A percentile compares a stretch with the other conserved stretches of the same genome.
Conservation (phyloP, 2,329 filamentous ascomycete species). For the Calonectria naviculata region DNA sequence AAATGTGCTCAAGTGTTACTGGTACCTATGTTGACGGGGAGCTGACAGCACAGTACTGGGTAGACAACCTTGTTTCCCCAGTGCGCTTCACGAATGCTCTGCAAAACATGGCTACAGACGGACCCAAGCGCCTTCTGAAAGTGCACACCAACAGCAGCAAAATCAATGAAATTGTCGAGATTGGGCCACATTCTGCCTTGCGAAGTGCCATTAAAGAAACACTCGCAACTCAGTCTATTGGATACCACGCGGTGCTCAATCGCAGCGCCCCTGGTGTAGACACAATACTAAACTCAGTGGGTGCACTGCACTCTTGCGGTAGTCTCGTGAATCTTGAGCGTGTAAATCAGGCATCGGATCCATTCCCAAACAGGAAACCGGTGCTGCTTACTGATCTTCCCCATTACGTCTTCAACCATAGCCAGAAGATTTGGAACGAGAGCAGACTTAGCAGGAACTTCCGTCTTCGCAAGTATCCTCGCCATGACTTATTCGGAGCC, state of each 20-base stretch:
- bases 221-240: slow-evolving; percentile 17
- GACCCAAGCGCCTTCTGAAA: background rate
- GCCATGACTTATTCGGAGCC: slow-evolving; percentile 44
- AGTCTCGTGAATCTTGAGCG: slow-evolving; percentile 21
- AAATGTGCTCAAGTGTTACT: slow-evolving; percentile 24
- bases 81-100: slow-evolving; percentile 53
- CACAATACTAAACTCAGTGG: slow-evolving; percentile 25
- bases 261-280: slow-evolving; percentile 20
- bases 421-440: slow-evolving; percentile 48
- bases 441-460: slow-evolving; percentile 42
- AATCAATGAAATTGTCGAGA: slow-evolving; percentile 31
- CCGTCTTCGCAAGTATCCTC: slow-evolving; percentile 26
- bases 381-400: slow-evolving; percentile 51
- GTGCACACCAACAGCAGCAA: background rate
- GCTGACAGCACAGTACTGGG: slow-evolving; percentile 56
- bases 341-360: slow-evolving; percentile 5
- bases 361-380: background rate
- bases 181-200: slow-evolving; percentile 43
- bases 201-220: slow-evolving; percentile 38
- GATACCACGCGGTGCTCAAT: slow-evolving; percentile 29
- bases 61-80: slow-evolving; percentile 53
- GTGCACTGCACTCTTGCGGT: slow-evolving; percentile 27
- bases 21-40: slow-evolving; percentile 31
- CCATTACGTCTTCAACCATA: slow-evolving; percentile 44
- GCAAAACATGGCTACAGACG: background rate